A percentile compares a stretch with the other conserved stretches of the same genome.
Conservation (phyloP, 73 alveolate species). For the Blepharisma stoltei region DNA sequence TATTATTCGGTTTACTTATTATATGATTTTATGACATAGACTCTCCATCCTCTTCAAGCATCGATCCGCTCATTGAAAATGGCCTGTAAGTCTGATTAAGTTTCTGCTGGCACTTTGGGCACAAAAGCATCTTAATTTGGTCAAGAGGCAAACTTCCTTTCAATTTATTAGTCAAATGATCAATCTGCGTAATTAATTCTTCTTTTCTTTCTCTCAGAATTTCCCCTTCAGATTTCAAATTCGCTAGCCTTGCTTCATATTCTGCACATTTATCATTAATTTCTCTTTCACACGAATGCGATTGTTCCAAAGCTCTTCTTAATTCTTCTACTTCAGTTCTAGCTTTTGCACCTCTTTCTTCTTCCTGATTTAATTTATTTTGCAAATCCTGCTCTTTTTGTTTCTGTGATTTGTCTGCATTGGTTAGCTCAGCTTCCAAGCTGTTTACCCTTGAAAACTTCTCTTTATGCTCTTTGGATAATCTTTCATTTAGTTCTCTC, state of each 20-base stretch:
- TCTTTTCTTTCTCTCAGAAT: not conserved
- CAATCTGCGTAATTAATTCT: not conserved
- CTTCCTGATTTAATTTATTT: conserved; percentile 8
- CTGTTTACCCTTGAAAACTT: not conserved
- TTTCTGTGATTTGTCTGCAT: conserved; percentile 7
- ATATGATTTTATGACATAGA: no score
- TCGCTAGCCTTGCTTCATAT: not conserved
- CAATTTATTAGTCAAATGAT: not conserved
- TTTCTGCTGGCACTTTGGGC: not conserved
- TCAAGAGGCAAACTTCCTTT: not conserved
- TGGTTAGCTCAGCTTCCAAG: not conserved
- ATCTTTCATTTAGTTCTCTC: conserved; percentile 7
- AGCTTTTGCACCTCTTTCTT: not conserved
- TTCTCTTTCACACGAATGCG: not conserved
- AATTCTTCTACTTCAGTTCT: not conserved
- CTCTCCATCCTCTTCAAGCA: conserved; percentile 18
- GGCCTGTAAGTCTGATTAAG: conserved; percentile 20
- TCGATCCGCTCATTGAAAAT: not conserved
- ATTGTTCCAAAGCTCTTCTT: not conserved
- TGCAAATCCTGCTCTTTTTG: not conserved
- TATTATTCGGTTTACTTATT: no score
- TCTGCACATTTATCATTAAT: not conserved
- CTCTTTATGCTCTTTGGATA: not conserved
- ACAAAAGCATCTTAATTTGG: not conserved
- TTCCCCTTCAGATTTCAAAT: not conserved